phyloP scores from a whole-genome alignment of 2,329 filamentous ascomycete species.

The Pseudocercospora crystallina region DNA sequence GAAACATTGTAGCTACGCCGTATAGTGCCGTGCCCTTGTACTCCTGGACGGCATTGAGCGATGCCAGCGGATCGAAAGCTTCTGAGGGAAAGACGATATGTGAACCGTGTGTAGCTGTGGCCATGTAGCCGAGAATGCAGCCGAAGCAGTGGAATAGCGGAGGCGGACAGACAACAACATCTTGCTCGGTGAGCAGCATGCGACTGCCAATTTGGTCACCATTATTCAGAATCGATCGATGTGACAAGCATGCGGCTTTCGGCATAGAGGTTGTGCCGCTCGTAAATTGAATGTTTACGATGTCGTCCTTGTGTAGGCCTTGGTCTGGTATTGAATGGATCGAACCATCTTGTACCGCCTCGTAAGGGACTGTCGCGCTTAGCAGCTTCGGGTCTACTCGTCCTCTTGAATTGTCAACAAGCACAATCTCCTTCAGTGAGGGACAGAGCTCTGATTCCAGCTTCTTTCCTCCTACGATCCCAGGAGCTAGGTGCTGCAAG shows the following conservation, averaged over 20 bases:
- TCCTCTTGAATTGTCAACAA: constrained; percentile 73
- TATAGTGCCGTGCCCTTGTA: constrained; percentile 70
- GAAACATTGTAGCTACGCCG: constrained; percentile 93
- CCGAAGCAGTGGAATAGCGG: constrained; percentile 75
- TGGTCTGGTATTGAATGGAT: constrained; percentile 45
- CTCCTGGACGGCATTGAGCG: constrained; percentile 64
- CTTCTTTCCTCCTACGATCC: constrained; percentile 29
- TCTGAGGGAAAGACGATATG: constrained; percentile 82
- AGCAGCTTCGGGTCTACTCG: constrained; percentile 49
- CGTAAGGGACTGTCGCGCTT: constrained; percentile 47
- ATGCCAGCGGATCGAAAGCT: constrained; percentile 77
- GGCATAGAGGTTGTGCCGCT: constrained; percentile 85
- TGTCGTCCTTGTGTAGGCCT: constrained; percentile 61
- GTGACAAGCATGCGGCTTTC: constrained; percentile 87
- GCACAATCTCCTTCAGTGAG: constrained; percentile 66
- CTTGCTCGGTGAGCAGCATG: constrained; percentile 74
- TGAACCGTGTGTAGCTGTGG: constrained; percentile 79
- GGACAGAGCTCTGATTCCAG: constrained; percentile 62
- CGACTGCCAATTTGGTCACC: constrained; percentile 78
- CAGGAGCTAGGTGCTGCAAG: constrained; percentile 46
- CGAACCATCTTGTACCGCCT: constrained; percentile 42
- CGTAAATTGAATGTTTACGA: constrained; percentile 95
- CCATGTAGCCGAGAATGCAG: constrained; percentile 90
- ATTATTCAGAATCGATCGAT: constrained; percentile 89
- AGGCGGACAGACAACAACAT: constrained; percentile 67